phyloP scores from a whole-genome alignment of 192 early-diverging fungal species.

The Coemansia sp. region DNA sequence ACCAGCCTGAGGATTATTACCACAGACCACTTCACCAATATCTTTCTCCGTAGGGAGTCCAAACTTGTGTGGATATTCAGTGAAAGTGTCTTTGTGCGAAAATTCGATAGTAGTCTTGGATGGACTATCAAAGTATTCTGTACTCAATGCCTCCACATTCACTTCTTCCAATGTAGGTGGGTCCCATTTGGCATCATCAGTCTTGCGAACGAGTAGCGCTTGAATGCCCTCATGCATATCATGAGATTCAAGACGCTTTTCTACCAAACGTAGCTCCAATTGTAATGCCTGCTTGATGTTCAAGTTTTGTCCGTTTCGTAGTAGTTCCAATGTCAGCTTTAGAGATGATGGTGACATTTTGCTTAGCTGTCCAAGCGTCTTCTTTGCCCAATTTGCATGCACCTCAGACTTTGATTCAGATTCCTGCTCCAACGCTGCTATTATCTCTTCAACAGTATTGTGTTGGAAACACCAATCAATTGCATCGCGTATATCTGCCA shows the following conservation, averaged over 20 bases:
- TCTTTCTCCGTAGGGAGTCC: too few species aligned
- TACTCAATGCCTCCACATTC: too few species aligned
- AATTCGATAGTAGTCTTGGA: not conserved
- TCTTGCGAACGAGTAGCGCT: too few species aligned
- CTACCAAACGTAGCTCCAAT: constrained; percentile 82
- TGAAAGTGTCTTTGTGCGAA: not conserved
- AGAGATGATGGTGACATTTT: constrained; percentile 82
- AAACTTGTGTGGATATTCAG: too few species aligned
- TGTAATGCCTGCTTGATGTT: constrained; percentile 78
- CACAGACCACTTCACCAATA: too few species aligned
- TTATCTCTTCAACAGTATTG: constrained; percentile 80
- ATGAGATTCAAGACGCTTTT: constrained; percentile 68
- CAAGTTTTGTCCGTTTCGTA: constrained; percentile 67
- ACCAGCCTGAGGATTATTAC: too few species aligned
- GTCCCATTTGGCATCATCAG: constrained; percentile 8
- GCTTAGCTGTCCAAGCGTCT: constrained; percentile 64
- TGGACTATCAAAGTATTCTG: not conserved
- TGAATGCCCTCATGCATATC: constrained; percentile 19
- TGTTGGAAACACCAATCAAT: constrained; percentile 88
- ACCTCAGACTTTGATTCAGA: constrained; percentile 10
- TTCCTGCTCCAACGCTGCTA: constrained; percentile 79
- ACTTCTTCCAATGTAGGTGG: too few species aligned
- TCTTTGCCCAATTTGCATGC: constrained; percentile 59
- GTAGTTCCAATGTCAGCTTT: constrained; percentile 83
- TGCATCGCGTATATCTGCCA: constrained; percentile 54